Base-by-base conservation (phyloP, 208 protist species). In the Acanthamoeba rhysodes region DNA sequence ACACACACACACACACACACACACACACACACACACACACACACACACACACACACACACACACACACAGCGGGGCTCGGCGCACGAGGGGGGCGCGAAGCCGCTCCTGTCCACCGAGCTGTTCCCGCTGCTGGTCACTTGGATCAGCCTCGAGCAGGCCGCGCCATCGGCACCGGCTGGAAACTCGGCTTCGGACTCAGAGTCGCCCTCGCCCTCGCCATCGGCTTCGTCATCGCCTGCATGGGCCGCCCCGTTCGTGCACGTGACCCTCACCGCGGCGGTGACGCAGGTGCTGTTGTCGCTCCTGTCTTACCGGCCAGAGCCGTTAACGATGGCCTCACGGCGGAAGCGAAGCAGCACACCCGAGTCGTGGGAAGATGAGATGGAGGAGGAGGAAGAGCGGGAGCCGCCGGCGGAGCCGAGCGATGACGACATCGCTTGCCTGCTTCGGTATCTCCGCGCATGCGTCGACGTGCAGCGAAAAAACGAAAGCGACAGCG, bases 141-240 rank as follows among this genome's bases (percentile, higher is more conserved):
- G 78, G 78, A 16, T 87, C 78, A 37, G 14, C n/a, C 78, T 87
- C 45, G 78, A 87, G 78, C 45, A 87, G 50, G 32, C 55, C 55
- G 20, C 66, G 12, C 37, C 66, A 16, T 24, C 66, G 22, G 10
- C 16, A 37, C 27, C 66, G 5, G 0, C 14, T 29, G 1, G 37
- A 3, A 41, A 41, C 37, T 14, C 16, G 66, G n/a, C 66, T n/a
- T 48, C 10, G 20, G 62, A 70, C 9, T n/a, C 62, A 22, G n/a
- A 70, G n/a, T n/a, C n/a, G n/a, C n/a, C n/a, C 20, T n/a, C 62
- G n/a, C 24, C 62, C n/a, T 70, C 62, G 20, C 0, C 62, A 10
- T 70, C 62, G 20, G 20, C 62, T 70, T 70, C 62, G 62, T 84
- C 74, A 37, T 50, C 74, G 2, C 4, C 74, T 24, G 62, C 74